Conservation (phyloP, 2,329 filamentous ascomycete genomes). For the Huntiella omanensis region DNA sequence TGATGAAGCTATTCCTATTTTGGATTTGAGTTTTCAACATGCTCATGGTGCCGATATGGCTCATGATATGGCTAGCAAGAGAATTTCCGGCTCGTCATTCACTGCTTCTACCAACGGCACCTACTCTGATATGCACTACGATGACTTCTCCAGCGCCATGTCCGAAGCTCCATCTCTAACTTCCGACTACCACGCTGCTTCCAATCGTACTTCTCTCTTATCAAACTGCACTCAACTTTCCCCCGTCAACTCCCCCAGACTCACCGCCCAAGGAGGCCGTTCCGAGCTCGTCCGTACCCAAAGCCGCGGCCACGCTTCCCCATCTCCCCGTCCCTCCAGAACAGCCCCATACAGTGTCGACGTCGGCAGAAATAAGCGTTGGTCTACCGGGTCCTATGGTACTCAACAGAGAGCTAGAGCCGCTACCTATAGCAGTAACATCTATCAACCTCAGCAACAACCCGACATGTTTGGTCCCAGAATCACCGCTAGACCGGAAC, state of each 20-base stretch:
- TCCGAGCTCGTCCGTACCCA: conserved; percentile 43
- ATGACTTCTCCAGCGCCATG: conserved; percentile 47
- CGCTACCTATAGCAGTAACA: conserved; percentile 28
- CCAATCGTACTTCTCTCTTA: conserved; percentile 51
- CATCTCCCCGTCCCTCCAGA: conserved; percentile 49
- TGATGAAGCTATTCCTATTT: conserved; percentile 43
- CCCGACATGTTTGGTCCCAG: conserved; percentile 37
- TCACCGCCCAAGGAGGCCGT: conserved; percentile 37
- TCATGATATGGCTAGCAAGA: conserved; percentile 20
- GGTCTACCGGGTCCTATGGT: conserved; percentile 59
- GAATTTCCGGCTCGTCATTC: conserved; percentile 56
- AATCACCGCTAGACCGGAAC: conserved; percentile 34
- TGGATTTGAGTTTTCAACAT: conserved; percentile 37
- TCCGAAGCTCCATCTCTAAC: conserved; percentile 49
- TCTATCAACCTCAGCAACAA: conserved; percentile 37
- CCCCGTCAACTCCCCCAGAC: conserved; percentile 50
- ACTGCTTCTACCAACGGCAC: conserved; percentile 49
- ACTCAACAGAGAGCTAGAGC: conserved; percentile 34
- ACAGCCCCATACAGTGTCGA: conserved; percentile 55
- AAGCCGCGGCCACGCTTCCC: conserved; percentile 52
- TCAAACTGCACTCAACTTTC: conserved; percentile 48
- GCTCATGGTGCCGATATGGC: conserved; percentile 33
- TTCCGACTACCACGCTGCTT: conserved; percentile 47
- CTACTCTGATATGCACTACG: conserved; percentile 50
- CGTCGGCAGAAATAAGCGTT: conserved; percentile 47